Evolutionary conservation across 352 stramenopile genomes (phyloP).

Genomic region (Pilasporangium apinafurcum): DNA sequence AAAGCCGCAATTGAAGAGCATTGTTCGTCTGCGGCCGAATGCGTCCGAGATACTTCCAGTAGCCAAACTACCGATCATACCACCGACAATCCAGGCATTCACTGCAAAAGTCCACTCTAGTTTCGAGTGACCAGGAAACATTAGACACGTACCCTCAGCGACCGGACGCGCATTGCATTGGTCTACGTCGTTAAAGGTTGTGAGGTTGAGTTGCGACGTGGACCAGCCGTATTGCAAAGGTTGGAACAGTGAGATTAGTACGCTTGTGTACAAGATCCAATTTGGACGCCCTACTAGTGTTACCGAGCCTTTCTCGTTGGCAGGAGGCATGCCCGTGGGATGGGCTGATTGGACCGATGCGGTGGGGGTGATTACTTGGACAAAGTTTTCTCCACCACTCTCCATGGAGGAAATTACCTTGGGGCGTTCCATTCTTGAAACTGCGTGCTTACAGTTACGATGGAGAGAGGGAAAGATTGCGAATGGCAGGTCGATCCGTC

Average conservation of each 20-base stretch:
- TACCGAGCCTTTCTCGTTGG: no score
- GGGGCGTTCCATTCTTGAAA: no score
- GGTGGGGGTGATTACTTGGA: no score
- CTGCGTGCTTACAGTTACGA: no score
- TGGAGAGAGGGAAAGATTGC: no score
- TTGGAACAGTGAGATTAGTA: slow-evolving; percentile 23
- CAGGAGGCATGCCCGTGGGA: no score
- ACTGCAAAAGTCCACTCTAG: background rate
- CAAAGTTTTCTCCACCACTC: no score
- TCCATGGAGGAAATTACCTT: no score
- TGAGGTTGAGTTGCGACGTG: background rate
- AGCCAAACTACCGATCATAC: slow-evolving; percentile 25
- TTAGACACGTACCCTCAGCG: background rate
- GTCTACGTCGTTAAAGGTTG: slow-evolving; percentile 5
- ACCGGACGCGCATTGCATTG: slow-evolving; percentile 12
- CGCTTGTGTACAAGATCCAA: slow-evolving; percentile 39
- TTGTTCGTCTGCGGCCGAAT: background rate
- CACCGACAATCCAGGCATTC: background rate
- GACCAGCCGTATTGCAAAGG: slow-evolving; percentile 4
- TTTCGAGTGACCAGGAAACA: background rate
- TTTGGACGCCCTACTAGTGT: no score
- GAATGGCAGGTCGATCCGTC: no score
- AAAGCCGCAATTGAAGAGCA: slow-evolving; percentile 2
- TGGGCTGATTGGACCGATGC: no score
- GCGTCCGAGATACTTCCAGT: slow-evolving; percentile 19